Evolutionary conservation across 2,329 filamentous ascomycete genomes (phyloP), one percentile per base, ranked within the genome.

Genomic region (Aspergillus nomiae): DNA sequence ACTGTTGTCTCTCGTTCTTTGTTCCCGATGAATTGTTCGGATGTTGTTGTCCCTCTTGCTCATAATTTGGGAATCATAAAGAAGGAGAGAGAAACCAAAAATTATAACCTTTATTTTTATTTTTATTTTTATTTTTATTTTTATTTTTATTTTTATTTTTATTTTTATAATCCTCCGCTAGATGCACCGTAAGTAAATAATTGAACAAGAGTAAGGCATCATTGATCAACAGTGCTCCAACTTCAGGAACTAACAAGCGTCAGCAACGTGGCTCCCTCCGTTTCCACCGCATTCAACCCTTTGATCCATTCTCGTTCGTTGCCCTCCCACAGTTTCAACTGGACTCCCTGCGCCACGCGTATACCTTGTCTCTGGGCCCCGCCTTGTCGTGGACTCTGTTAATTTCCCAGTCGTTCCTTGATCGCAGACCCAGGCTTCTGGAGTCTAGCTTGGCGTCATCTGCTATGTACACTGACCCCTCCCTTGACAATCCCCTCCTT

Each of bases 221-320:
- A 62, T 56, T 48, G 38, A 51, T 54, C 55, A 48, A 59, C 53
- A 26, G 30, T 54, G 30, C 51, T 54, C 28, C 28, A 9, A n/a
- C 34, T 16, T 36, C 6, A 36, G 34, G 34, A 36, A 36, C 43
- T 46, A 48, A 48, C 11, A 48, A 9, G 38, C 38, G 34, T 55
- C 51, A 19, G 51, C 63, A 56, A 65, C 63, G 63, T 65, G 63
- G 63, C 63, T 63, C 60, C 55, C 38, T 65, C 46, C 59, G 45
- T 38, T 48, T 51, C 51, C 51, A 55, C 51, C 32, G n/a, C 51
- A 55, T 38, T 38, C 21, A 54, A 28, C 16, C 30, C 32, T 55
- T 36, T 19, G 26, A 30, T 60, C 46, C 62, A 61, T 66, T 66
- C 64, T 66, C 59, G 50, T 62, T 62, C 59, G 62, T 66, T 64